Evolutionary conservation across 2,329 filamentous ascomycete species (phyloP).

Genomic region (Aspergillus luchuensis): DNA sequence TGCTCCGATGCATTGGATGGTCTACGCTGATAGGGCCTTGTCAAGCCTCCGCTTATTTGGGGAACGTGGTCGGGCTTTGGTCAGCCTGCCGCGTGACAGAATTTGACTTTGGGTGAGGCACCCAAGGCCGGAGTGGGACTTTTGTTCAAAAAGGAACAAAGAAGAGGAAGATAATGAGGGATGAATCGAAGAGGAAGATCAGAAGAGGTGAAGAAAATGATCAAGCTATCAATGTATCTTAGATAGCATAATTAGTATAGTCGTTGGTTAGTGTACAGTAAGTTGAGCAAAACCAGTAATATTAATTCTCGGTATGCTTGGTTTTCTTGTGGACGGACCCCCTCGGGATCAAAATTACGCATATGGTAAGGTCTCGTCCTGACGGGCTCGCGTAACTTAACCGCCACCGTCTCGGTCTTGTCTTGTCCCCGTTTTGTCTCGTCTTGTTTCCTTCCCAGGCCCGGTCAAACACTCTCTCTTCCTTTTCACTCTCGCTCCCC

Average conservation of each 20-base stretch:
- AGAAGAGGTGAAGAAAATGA: not conserved
- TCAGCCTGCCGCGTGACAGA: constrained; percentile 13
- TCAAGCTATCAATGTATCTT: not conserved
- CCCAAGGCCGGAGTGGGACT: not conserved
- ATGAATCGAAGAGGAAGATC: not conserved
- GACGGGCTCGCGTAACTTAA: constrained; percentile 32
- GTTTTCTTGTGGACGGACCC: not conserved
- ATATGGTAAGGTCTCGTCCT: constrained; percentile 22
- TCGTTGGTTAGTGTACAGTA: too few species aligned
- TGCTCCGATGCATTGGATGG: constrained; percentile 2
- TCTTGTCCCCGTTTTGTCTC: constrained; percentile 27
- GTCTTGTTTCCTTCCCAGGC: constrained; percentile 20
- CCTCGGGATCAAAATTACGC: constrained; percentile 26
- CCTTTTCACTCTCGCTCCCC: constrained; percentile 21
- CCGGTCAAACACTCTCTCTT: constrained; percentile 16
- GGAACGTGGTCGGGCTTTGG: constrained; percentile 11
- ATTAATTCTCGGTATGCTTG: not conserved
- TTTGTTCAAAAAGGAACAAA: not conserved
- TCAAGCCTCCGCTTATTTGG: constrained; percentile 1
- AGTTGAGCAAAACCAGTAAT: not conserved
- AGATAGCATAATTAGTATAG: not conserved
- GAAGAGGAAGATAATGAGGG: not conserved
- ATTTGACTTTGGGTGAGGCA: constrained; percentile 14
- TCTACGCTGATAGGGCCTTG: not conserved
- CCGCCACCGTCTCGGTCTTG: constrained; percentile 24